Conservation (phyloP, 805 yeast species). For the Candida nonsorbophila region DNA sequence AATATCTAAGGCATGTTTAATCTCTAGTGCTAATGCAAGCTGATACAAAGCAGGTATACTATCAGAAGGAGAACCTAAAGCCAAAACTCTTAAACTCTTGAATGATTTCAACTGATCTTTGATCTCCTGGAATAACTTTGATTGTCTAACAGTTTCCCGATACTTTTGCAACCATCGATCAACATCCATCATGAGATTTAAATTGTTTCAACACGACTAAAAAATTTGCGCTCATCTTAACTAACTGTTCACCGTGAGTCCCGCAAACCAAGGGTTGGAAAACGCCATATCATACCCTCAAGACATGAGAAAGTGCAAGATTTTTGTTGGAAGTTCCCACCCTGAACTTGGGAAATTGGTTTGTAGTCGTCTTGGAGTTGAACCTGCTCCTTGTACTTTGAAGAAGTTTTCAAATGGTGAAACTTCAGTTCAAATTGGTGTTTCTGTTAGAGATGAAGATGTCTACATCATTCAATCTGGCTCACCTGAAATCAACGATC, state of each 20-base stretch:
- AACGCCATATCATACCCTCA: too few species aligned
- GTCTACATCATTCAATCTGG: constrained; percentile 90
- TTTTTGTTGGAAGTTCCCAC: constrained; percentile 94
- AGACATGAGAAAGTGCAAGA: constrained; percentile 91
- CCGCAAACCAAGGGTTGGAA: too few species aligned
- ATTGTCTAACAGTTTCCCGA: constrained; percentile 10
- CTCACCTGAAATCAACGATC: constrained; percentile 83
- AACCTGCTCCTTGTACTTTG: constrained; percentile 88
- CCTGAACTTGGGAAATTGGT: constrained; percentile 89
- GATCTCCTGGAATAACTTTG: constrained; percentile 21
- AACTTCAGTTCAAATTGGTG: constrained; percentile 93
- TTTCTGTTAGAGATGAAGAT: constrained; percentile 94
- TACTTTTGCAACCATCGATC: constrained; percentile 2
- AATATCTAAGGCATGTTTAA: constrained; percentile 10
- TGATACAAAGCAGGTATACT: constrained; percentile 62
- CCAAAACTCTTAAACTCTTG: constrained; percentile 54
- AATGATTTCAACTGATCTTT: too few species aligned
- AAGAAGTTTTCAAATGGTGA: constrained; percentile 96
- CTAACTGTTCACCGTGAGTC: too few species aligned
- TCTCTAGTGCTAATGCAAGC: constrained; percentile 47
- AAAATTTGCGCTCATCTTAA: too few species aligned
- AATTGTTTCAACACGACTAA: too few species aligned
- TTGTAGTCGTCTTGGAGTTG: constrained; percentile 86
- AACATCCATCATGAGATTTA: too few species aligned
- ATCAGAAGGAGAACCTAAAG: constrained; percentile 62